phyloP scores from a whole-genome alignment of 192 early-diverging fungal species.

The Thoreauomyces humboldtii region DNA sequence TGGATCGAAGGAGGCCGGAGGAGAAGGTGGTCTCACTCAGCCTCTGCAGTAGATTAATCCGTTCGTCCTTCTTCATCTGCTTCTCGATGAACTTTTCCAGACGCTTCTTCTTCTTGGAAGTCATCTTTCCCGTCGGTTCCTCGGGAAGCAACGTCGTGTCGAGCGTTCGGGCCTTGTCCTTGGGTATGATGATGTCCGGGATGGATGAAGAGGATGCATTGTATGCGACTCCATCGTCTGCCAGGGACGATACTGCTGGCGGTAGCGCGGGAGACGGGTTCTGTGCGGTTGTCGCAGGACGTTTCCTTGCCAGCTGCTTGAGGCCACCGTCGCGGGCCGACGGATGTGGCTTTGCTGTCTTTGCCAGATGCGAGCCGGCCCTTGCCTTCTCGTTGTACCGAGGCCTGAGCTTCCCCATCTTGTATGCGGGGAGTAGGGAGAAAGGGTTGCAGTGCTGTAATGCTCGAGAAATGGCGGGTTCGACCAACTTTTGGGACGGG shows the following conservation, averaged over 20 bases:
- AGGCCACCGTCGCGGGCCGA: conserved; percentile 24
- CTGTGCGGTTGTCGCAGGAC: not conserved
- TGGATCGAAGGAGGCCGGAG: conserved; percentile 40
- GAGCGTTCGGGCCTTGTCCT: not conserved
- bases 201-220: conserved; percentile 1
- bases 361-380: conserved; percentile 27
- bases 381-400: conserved; percentile 49
- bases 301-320: conserved; percentile 10
- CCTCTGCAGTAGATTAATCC: conserved; percentile 47
- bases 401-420: conserved; percentile 39
- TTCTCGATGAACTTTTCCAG: conserved; percentile 58
- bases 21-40: conserved; percentile 40
- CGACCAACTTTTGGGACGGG: no score
- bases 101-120: conserved; percentile 55
- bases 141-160: conserved; percentile 7
- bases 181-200: conserved; percentile 3
- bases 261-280: no score
- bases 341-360: conserved; percentile 35
- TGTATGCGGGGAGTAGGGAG: not conserved
- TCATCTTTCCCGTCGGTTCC: conserved; percentile 35
- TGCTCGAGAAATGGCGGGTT: no score
- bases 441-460: no score
- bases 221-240: conserved; percentile 1
- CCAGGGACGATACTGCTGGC: not conserved
- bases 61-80: conserved; percentile 59